Conservation (phyloP, 306 rosid genomes). For the Sphenostylis stenocarpa region DNA sequence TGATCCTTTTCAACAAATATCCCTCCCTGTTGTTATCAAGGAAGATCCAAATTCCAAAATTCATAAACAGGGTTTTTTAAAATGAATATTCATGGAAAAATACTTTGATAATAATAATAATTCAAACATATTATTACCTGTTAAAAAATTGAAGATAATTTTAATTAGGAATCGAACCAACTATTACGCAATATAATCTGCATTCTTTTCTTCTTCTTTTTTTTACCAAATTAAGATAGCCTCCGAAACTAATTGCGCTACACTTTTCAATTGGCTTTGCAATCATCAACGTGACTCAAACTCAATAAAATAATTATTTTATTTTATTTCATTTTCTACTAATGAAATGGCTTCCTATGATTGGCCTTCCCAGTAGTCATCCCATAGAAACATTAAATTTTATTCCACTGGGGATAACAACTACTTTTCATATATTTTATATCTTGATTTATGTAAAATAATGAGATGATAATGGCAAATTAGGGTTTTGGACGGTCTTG, state of each 20-base stretch:
- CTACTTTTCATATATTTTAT: constrained; percentile 12
- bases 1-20: background rate
- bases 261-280: constrained; percentile 15
- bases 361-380: background rate
- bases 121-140: no score
- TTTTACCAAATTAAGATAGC: constrained; percentile 8
- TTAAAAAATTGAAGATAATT: no score
- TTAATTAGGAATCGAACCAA: no score
- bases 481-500: constrained; percentile 34
- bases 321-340: constrained; percentile 12
- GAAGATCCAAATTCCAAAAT: background rate
- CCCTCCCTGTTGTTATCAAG: background rate
- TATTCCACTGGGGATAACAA: constrained; percentile 2
- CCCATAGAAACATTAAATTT: background rate
- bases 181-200: background rate
- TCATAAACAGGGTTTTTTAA: background rate
- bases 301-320: constrained; percentile 12
- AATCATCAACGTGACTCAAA: constrained; percentile 39
- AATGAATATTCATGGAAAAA: no score
- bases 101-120: background rate
- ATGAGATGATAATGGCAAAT: constrained; percentile 29
- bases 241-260: background rate
- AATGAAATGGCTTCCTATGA: constrained; percentile 21
- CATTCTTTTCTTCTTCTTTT: background rate
- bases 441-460: constrained; percentile 16